Evolutionary conservation across 179 eudicot species (phyloP), one percentile per base, ranked within the genome.

Genomic region (Beta lomatogona): DNA sequence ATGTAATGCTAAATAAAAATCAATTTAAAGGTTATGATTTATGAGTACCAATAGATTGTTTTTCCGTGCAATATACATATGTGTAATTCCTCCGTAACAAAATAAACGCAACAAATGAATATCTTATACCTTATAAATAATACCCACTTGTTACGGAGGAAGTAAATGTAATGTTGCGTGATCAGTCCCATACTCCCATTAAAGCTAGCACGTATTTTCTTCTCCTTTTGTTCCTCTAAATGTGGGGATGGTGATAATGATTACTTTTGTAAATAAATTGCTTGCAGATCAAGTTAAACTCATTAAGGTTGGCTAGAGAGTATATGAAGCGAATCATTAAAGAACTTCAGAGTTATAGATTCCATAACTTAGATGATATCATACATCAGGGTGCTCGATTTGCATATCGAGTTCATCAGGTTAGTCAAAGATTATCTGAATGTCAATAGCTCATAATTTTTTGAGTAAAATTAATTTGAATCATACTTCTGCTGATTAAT

Each of bases 331-430:
- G 91, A 75, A 80, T 85, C 67, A 52, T 84, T 0, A 89, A 66
- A 71, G 93, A 93, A 70, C 78, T 93, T 60, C 82, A 86, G 36
- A 67, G 75, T 81, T 80, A 83, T 5, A 88, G 76, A 74, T 76
- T 85, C 76, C 64, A 82, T 36, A 86, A 82, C 77, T 77, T 77
- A n/a, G 90, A 86, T 14, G 92, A 89, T 54, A 80, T 90, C 82
- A 65, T 90, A 76, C 87, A 90, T 65, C 93, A 93, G 67, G 91
- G 88, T 2, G 97, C 90, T 81, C 91, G 94, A 18, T 93, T 93
- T 80, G 97, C 92, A 21, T 93, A 86, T 73, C 86, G 94, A 77
- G 90, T 90, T 41, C 97, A 93, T 86, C 97, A 93, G 93, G 97
- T 83, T 71, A 52, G 13, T 16, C 8, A 5, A 45, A 28, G 9